These are phyloP conservation scores for Juncus inflexus DNA, from an alignment of 176 grass and related monocot species.

Conservation along the genomic window DNA sequence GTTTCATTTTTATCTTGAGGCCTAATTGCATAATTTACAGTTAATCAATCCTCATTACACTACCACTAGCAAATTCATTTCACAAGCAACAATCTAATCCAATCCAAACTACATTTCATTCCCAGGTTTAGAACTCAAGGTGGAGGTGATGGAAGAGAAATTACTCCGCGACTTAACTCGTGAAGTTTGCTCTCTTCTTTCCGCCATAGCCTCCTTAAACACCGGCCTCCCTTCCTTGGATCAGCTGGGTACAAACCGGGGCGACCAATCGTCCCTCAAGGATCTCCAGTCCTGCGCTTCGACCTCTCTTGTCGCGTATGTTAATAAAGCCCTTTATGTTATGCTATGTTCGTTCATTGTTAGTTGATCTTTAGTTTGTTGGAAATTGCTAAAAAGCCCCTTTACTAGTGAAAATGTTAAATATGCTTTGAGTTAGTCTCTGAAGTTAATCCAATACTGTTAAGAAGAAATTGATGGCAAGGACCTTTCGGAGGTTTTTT, in stretches of 20 bases:
- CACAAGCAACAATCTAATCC: neutral
- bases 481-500: no score
- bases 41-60: no score
- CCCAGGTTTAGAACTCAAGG: constrained; percentile 76
- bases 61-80: no score
- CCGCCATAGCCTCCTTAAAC: constrained; percentile 73
- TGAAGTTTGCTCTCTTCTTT: constrained; percentile 80
- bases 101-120: neutral
- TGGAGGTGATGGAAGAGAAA: constrained; percentile 97
- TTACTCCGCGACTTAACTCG: constrained; percentile 92
- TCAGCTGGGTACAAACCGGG: constrained; percentile 75
- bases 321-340: constrained; percentile 13
- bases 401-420: no score
- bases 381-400: no score
- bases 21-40: no score
- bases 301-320: constrained; percentile 73
- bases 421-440: no score
- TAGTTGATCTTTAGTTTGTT: no score
- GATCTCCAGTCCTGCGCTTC: constrained; percentile 61
- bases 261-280: constrained; percentile 49
- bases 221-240: constrained; percentile 82
- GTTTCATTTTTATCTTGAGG: no score
- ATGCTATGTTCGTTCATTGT: neutral
- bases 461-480: no score
- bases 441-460: no score